phyloP scores from a whole-genome alignment of 768 basidiomycete genomes.

The Naganishia kalamii region DNA sequence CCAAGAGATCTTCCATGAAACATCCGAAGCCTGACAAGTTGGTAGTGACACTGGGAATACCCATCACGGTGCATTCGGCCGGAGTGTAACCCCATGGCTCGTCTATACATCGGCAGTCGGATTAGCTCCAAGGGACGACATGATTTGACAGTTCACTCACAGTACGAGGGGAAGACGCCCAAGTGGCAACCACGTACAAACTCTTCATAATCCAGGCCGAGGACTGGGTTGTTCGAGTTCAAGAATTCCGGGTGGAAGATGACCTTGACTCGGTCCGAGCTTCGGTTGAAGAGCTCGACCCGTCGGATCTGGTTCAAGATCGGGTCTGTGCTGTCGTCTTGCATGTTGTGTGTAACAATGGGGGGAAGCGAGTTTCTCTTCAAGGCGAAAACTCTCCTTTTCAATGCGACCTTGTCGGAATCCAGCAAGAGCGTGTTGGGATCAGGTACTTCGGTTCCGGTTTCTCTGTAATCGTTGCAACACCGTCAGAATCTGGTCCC shows the following conservation, averaged over 20 bases:
- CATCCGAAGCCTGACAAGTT: slow-evolving; percentile 93
- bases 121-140: neutral
- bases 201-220: slow-evolving; percentile 97
- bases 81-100: slow-evolving; percentile 64
- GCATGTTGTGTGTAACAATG: slow-evolving; percentile 98
- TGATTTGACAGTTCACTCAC: slow-evolving; percentile 55
- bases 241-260: slow-evolving; percentile 98
- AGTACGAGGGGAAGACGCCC: slow-evolving; percentile 96
- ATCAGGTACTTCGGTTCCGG: slow-evolving; percentile 63
- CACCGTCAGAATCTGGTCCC: neutral
- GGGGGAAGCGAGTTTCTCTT: slow-evolving; percentile 92
- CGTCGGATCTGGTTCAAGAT: slow-evolving; percentile 90
- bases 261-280: slow-evolving; percentile 88
- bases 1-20: slow-evolving; percentile 97
- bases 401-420: slow-evolving; percentile 89
- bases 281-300: slow-evolving; percentile 84
- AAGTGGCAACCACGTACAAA: slow-evolving; percentile 97
- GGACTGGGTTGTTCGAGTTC: slow-evolving; percentile 93
- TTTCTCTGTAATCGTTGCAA: slow-evolving; percentile 49
- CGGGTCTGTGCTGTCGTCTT: slow-evolving; percentile 83
- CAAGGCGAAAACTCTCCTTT: slow-evolving; percentile 91
- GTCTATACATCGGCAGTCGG: slow-evolving; percentile 23
- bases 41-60: slow-evolving; percentile 92
- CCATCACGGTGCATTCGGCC: slow-evolving; percentile 99
- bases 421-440: slow-evolving; percentile 72